These are phyloP conservation scores for Cladosporium halotolerans DNA, from an alignment of 2,329 filamentous ascomycete species.

Conservation along the genomic window DNA sequence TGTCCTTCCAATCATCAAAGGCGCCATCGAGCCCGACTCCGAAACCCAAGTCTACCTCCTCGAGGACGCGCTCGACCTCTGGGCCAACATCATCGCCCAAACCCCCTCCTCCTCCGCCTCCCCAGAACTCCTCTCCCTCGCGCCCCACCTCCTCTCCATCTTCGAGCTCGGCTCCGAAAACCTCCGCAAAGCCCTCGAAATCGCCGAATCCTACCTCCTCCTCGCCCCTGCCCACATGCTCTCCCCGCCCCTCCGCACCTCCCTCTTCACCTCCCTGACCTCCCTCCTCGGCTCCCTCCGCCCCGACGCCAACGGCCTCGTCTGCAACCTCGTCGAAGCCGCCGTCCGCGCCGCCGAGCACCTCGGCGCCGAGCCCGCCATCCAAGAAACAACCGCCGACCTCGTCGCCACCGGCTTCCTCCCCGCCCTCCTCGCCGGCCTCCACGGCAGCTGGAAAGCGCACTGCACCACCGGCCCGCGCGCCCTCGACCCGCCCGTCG, in stretches of 20 bases:
- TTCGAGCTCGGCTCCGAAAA: constrained; percentile 45
- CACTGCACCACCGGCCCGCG: constrained; percentile 79
- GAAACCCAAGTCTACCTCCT: constrained; percentile 72
- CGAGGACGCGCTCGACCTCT: constrained; percentile 87
- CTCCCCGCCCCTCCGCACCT: constrained; percentile 34
- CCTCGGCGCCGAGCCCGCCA: constrained; percentile 45
- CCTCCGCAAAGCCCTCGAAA: constrained; percentile 43
- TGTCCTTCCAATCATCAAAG: constrained; percentile 74
- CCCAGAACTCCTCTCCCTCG: constrained; percentile 37
- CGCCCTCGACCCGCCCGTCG: constrained; percentile 60
- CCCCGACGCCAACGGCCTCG: constrained; percentile 41
- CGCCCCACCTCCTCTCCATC: constrained; percentile 41
- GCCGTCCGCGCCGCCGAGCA: constrained; percentile 46
- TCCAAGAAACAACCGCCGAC: constrained; percentile 46
- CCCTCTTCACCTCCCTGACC: constrained; percentile 35
- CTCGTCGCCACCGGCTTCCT: constrained; percentile 55
- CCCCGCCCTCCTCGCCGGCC: constrained; percentile 45
- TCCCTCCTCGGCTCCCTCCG: constrained; percentile 36
- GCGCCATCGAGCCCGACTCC: constrained; percentile 70
- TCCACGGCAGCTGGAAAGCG: constrained; percentile 52
- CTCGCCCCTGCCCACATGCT: constrained; percentile 43
- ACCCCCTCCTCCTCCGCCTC: constrained; percentile 39
- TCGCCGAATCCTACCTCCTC: constrained; percentile 44
- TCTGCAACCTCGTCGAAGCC: constrained; percentile 42
- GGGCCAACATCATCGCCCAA: constrained; percentile 68